A percentile compares a stretch with the other conserved stretches of the same genome.
Conservation (phyloP, 306 rosid genomes). For the Pterocarpus macrocarpus region DNA sequence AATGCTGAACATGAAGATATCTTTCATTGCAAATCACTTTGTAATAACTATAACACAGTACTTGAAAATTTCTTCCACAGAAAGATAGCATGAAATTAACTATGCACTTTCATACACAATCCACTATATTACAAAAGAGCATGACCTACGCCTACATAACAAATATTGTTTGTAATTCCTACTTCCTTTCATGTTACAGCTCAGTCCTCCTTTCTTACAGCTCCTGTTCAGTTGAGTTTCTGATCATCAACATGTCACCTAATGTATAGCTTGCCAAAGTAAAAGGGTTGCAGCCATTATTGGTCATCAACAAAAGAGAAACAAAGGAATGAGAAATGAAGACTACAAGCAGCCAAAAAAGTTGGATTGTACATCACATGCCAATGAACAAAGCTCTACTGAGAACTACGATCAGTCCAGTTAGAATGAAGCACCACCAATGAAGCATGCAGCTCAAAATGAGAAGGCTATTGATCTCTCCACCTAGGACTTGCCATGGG, state of each 20-base stretch:
- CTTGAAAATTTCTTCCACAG: conserved; percentile 22
- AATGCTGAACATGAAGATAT: conserved; percentile 21
- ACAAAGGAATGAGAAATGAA: conserved; percentile 43
- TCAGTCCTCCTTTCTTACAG: conserved; percentile 54
- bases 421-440: conserved; percentile 29
- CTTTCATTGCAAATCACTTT: conserved; percentile 40
- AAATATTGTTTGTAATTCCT: conserved; percentile 52
- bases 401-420: conserved; percentile 48
- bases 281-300: conserved; percentile 48
- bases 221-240: conserved; percentile 56
- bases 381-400: conserved; percentile 5
- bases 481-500: conserved; percentile 79
- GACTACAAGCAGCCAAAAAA: conserved; percentile 40
- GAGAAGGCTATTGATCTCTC: conserved; percentile 61
- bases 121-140: conserved; percentile 56
- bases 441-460: conserved; percentile 39
- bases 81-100: conserved; percentile 42
- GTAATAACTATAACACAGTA: conserved; percentile 16
- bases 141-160: conserved; percentile 52
- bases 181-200: conserved; percentile 62
- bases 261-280: conserved; percentile 53
- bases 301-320: conserved; percentile 41
- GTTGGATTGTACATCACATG: conserved; percentile 47
- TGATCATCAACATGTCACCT: conserved; percentile 51
- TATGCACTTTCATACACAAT: conserved; percentile 42